Base-by-base conservation (phyloP, 441 rosid genomes). In the Euphorbia corollata region DNA sequence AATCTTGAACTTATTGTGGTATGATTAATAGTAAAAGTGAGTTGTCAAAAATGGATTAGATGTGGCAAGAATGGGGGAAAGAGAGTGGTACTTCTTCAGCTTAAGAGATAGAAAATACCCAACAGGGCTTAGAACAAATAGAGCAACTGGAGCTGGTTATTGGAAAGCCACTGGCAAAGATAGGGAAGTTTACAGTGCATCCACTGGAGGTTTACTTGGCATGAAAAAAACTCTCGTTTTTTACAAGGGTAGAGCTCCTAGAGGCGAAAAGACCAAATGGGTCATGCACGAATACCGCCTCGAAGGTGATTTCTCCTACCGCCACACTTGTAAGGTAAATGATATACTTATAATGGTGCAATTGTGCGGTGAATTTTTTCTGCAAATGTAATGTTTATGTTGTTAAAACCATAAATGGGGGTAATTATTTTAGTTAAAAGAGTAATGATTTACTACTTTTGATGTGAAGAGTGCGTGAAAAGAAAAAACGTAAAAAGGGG, bases 131-230 rank as follows among this genome's bases (percentile, higher is more conserved):
- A 84, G 97, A 74, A 91, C 97, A 15, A 93, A 93, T 69, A 79
- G 99, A 74, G 99, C 99, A 50, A 93, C 99, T 11, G 85, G 84
- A 20, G 96, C 96, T 47, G 99, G 99, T 1, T 93, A 93, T 77
- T 93, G 99, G 99, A 93, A 91, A 64, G 99, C 97, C 55, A 94
- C 97, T 18, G 99, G 99, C 22, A 94, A 94, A 79, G 99, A 94
- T 61, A 83, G 87, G 57, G 93, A 91, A 67, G 84, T 94, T 1
- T 86, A 80, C 83, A 79, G 87, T 74, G 83, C 80, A 11, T 65
- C 84, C 4, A 73, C 39, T 48, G 90, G 85, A 18, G 72, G 77
- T 0, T 82, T 91, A 41, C 82, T 94, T 5, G 99, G 99, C 43
- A 86, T 91, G 96, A 94, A 94, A 74, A 94, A 94, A 72, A 94